Evolutionary conservation across 2,329 filamentous ascomycete species (phyloP).

Genomic region (Nothopassalora personata): DNA sequence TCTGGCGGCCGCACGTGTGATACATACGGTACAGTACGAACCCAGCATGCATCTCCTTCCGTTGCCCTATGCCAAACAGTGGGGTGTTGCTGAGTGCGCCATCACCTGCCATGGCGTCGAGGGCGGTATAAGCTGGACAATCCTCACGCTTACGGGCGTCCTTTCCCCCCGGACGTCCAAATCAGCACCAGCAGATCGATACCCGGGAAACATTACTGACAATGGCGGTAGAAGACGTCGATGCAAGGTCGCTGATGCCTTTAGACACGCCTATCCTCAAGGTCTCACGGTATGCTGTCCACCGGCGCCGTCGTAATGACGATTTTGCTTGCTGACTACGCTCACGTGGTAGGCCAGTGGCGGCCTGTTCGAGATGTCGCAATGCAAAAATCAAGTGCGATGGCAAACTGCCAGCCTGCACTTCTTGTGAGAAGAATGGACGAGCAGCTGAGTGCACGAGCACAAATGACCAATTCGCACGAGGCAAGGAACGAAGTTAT

Average conservation of each 20-base stretch:
- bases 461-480: slow-evolving; percentile 90
- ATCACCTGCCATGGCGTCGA: neutral
- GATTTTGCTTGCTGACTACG: slow-evolving; percentile 5
- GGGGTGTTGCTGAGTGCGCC: neutral
- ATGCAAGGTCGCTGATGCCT: slow-evolving; percentile 36
- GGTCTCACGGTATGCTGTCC: slow-evolving; percentile 67
- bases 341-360: slow-evolving; percentile 15
- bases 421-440: slow-evolving; percentile 87
- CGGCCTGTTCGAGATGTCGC: slow-evolving; percentile 73
- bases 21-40: slow-evolving; percentile 7
- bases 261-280: slow-evolving; percentile 57
- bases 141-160: neutral
- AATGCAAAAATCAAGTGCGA: slow-evolving; percentile 97
- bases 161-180: neutral
- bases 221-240: slow-evolving; percentile 22
- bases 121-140: slow-evolving; percentile 3
- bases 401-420: slow-evolving; percentile 90
- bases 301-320: neutral
- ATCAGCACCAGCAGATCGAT: neutral
- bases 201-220: neutral
- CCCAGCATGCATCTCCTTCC: slow-evolving; percentile 1
- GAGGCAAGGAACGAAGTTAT: slow-evolving; percentile 94
- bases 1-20: slow-evolving; percentile 4
- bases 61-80: neutral
- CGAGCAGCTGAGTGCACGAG: slow-evolving; percentile 83